Evolutionary conservation across 129 eudicot species (phyloP).

Genomic region (Apium graveolens): DNA sequence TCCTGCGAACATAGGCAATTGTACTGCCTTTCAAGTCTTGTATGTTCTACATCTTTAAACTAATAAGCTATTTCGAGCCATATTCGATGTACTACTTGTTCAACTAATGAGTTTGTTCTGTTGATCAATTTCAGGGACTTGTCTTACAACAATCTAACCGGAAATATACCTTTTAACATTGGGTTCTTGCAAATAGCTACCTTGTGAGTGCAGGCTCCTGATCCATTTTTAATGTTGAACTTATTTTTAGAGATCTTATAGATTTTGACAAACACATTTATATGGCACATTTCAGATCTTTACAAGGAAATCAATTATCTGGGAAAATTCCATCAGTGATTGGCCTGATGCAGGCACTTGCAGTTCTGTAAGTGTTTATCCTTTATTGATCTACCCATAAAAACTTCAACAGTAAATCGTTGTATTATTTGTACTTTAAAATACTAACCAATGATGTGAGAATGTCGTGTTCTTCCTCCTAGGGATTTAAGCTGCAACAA

Average conservation of each 20-base stretch:
- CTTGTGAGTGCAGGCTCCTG: slow-evolving; percentile 45
- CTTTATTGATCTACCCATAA: not conserved
- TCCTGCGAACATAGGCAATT: slow-evolving; percentile 80
- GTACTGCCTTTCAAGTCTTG: slow-evolving; percentile 98
- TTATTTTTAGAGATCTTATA: not conserved
- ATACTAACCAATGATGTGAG: not conserved
- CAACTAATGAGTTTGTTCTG: not conserved
- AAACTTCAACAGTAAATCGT: not conserved
- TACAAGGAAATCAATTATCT: slow-evolving; percentile 76
- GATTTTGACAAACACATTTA: not conserved
- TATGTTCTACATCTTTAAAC: slow-evolving; percentile 37
- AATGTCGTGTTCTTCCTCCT: not conserved
- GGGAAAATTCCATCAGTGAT: slow-evolving; percentile 89
- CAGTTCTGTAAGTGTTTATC: slow-evolving; percentile 70
- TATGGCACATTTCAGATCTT: slow-evolving; percentile 37
- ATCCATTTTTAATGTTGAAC: not conserved
- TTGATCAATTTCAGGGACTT: slow-evolving; percentile 54
- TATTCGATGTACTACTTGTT: not conserved
- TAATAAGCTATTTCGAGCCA: not conserved
- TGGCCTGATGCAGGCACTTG: slow-evolving; percentile 98
- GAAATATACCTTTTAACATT: slow-evolving; percentile 84
- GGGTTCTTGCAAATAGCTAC: slow-evolving; percentile 98
- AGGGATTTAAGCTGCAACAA: slow-evolving; percentile 84
- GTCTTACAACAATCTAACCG: slow-evolving; percentile 71
- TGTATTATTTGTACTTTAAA: not conserved